Evolutionary conservation across 1,284 basidiomycete genomes (phyloP), one percentile per base, ranked within the genome.

Genomic region (Cutaneotrichosporon mucoides): DNA sequence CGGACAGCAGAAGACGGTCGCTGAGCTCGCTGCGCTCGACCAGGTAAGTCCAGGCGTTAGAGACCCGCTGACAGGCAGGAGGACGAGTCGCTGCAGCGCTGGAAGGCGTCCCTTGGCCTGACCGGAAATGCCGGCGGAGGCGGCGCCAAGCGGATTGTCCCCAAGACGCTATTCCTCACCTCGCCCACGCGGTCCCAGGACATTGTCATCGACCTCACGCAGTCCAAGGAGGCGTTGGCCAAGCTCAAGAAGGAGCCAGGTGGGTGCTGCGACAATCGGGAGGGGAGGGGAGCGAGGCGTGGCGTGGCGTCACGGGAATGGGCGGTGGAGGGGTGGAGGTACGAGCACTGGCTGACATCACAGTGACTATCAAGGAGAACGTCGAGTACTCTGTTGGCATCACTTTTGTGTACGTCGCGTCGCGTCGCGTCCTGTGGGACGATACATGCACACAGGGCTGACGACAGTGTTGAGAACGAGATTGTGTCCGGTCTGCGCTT

Each of bases 341-440:
- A 24, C 24, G 24, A 34, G 52, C 12, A 10, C 33, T 10, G 6
- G 48, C 56, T 62, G 60, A 62, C 47, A 16, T 7, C 35, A 24
- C 24, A 78, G 76, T 81, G 48, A 77, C 69, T 33, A 79, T 81
- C 71, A 81, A 82, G 64, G 82, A 84, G 66, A 82, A 82, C 35
- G 79, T 81, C 60, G 82, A 83, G 57, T 84, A 84, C 71, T 79
- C 78, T 43, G 82, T 84, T 56, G 81, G 80, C 49, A 80, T 84
- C 60, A 77, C 76, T 34, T 80, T 80, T 65, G 60, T 57, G 71
- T 75, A 48, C 54, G 24, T 24, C 24, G 24, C 24, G 24, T 24
- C 24, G 24, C 24, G 3, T 24, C 24, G 24, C 24, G 24, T 24
- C 24, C 24, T 24, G 24, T 24, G 73, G 66, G 43, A 6, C 4